Evolutionary conservation across 495 filamentous ascomycete species (phyloP).

Genomic region (Articulospora tetracladia): DNA sequence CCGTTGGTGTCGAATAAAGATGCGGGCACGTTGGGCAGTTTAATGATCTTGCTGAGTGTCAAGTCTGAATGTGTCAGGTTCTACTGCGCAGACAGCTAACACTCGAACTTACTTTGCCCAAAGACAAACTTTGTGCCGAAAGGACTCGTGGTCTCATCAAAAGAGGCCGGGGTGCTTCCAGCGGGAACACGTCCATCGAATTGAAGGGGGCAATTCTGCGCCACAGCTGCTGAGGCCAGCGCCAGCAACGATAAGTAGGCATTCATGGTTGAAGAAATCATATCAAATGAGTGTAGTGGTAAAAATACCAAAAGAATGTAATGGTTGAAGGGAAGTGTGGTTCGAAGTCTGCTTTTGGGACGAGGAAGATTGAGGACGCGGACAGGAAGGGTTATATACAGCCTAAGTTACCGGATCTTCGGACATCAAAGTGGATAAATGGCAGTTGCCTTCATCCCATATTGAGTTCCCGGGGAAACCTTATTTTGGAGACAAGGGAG

Average conservation of each 20-base stretch:
- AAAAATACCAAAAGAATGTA: background rate
- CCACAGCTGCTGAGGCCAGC: background rate
- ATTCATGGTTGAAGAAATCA: background rate
- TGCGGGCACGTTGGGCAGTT: conserved; percentile 18
- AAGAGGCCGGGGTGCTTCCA: conserved; percentile 24
- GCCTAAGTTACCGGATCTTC: background rate
- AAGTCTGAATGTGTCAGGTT: conserved; percentile 18
- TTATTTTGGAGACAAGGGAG: background rate
- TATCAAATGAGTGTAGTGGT: conserved; percentile 5
- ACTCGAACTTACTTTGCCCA: conserved; percentile 13
- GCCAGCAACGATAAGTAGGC: conserved; percentile 2
- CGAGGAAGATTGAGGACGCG: background rate
- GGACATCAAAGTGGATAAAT: background rate
- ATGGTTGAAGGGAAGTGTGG: background rate
- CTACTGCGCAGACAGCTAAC: background rate
- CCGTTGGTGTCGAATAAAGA: conserved; percentile 31
- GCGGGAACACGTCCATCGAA: conserved; percentile 34
- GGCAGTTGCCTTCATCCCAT: background rate
- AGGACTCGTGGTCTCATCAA: conserved; percentile 29
- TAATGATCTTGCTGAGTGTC: conserved; percentile 26
- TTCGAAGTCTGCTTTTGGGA: background rate
- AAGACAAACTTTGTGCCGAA: conserved; percentile 32
- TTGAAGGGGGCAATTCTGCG: conserved; percentile 28
- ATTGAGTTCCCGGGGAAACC: background rate
- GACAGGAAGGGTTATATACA: too few relatives aligned